Conservation (phyloP, 2,329 filamentous ascomycete species). For the Ceratocystis cacaofunesta region DNA sequence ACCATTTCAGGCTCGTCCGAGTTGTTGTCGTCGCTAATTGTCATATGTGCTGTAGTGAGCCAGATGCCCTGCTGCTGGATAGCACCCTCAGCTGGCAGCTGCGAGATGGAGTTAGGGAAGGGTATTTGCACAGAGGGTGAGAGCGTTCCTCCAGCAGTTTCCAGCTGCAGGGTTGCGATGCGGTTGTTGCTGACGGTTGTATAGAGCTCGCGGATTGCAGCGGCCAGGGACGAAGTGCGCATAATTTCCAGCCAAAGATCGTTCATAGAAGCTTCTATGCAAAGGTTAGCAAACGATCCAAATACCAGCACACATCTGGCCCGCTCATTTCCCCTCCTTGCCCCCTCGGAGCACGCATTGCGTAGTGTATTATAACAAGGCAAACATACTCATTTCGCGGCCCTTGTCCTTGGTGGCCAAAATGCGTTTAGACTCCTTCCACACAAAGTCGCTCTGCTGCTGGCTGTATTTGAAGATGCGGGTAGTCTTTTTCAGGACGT, state of each 20-base stretch:
- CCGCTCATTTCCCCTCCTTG: too few species aligned
- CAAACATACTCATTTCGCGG: conserved; percentile 45
- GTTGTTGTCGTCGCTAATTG: conserved; percentile 51
- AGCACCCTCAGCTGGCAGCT: conserved; percentile 54
- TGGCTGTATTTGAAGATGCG: conserved; percentile 90
- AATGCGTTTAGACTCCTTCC: conserved; percentile 77
- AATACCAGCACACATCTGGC: not conserved
- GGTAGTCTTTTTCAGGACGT: conserved; percentile 83
- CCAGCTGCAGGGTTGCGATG: conserved; percentile 71
- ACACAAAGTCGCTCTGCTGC: conserved; percentile 76
- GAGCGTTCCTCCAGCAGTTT: conserved; percentile 42
- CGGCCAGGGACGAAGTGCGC: conserved; percentile 60
- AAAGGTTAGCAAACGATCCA: not conserved
- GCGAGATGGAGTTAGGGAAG: conserved; percentile 53
- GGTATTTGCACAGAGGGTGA: conserved; percentile 52
- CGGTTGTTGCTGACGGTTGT: conserved; percentile 67
- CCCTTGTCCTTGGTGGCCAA: conserved; percentile 68
- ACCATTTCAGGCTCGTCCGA: conserved; percentile 51
- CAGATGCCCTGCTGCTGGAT: conserved; percentile 61
- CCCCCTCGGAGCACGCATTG: too few species aligned
- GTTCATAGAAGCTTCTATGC: conserved; percentile 42
- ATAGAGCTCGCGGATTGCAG: conserved; percentile 69
- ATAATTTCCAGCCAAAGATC: conserved; percentile 57
- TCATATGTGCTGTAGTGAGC: conserved; percentile 73
- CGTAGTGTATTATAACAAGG: not conserved